phyloP scores from a whole-genome alignment of 176 grass and related monocot species.

The Carex cristatella region DNA sequence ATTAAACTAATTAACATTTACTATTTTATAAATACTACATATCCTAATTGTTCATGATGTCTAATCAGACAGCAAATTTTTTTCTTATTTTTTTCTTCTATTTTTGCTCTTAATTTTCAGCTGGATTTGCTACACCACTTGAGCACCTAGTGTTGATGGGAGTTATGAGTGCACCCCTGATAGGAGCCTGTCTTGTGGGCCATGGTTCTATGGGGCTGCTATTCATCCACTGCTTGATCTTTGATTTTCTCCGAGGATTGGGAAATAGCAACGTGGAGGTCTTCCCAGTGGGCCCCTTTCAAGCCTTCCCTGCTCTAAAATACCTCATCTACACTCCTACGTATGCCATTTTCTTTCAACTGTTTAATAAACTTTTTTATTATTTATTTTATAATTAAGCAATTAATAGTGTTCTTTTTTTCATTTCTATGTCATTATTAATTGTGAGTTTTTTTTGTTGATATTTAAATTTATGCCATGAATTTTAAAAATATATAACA shows the following conservation, averaged over 20 bases:
- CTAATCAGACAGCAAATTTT: background rate
- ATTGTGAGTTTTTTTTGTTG: no score
- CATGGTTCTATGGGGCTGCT: constrained; percentile 38
- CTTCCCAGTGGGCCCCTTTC: constrained; percentile 38
- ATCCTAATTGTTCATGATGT: background rate
- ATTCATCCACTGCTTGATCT: constrained; percentile 48
- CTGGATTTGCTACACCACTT: constrained; percentile 64
- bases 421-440: no score
- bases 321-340: constrained; percentile 78
- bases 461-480: no score
- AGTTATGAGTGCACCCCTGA: constrained; percentile 49
- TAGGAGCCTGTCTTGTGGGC: constrained; percentile 34
- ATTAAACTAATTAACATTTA: background rate
- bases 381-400: no score
- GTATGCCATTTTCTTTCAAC: constrained; percentile 30
- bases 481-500: no score
- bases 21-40: background rate
- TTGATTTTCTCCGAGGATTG: constrained; percentile 75
- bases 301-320: constrained; percentile 45
- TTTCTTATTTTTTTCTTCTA: background rate
- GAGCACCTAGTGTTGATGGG: constrained; percentile 37
- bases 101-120: constrained; percentile 5
- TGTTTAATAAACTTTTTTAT: background rate
- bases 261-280: constrained; percentile 86
- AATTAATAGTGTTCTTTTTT: no score